phyloP scores from a whole-genome alignment of 208 protist species.

The Trypanosomatidae sp. region DNA sequence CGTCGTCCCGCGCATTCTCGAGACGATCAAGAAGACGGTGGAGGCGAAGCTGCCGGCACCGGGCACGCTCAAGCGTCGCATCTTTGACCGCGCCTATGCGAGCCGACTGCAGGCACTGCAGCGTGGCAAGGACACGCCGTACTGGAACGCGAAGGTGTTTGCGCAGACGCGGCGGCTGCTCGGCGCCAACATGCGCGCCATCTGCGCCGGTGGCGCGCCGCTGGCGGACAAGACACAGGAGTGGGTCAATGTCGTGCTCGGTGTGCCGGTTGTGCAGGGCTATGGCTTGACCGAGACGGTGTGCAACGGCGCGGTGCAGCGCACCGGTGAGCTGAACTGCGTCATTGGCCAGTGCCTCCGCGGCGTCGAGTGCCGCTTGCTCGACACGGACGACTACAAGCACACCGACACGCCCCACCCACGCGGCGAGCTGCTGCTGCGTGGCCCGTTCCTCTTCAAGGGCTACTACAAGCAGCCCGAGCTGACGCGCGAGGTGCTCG shows the following conservation, averaged over 20 bases:
- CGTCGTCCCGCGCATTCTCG: constrained; percentile 81
- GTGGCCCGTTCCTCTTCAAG: constrained; percentile 60
- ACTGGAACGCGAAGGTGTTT: constrained; percentile 82
- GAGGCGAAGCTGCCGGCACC: constrained; percentile 46
- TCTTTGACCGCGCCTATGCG: constrained; percentile 69
- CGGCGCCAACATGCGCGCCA: constrained; percentile 41
- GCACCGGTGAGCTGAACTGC: constrained; percentile 38
- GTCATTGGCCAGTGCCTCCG: constrained; percentile 57
- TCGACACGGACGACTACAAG: constrained; percentile 82
- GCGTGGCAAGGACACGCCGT: constrained; percentile 65
- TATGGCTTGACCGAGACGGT: constrained; percentile 88
- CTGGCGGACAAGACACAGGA: constrained; percentile 69
- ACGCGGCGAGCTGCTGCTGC: constrained; percentile 77
- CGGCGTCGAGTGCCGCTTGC: constrained; percentile 78
- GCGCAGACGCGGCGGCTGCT: constrained; percentile 21
- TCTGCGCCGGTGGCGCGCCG: constrained; percentile 76
- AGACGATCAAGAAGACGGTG: constrained; percentile 75
- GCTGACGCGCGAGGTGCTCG: constrained; percentile 53
- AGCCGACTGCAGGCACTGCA: constrained; percentile 42
- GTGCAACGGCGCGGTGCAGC: constrained; percentile 54
- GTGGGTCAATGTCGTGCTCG: constrained; percentile 70
- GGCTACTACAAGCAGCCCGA: constrained; percentile 82
- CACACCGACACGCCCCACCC: constrained; percentile 69
- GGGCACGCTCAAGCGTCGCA: constrained; percentile 36
- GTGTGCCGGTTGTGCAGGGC: constrained; percentile 53